Conservation (phyloP, 2,329 filamentous ascomycete species). For the Cercospora zeina region DNA sequence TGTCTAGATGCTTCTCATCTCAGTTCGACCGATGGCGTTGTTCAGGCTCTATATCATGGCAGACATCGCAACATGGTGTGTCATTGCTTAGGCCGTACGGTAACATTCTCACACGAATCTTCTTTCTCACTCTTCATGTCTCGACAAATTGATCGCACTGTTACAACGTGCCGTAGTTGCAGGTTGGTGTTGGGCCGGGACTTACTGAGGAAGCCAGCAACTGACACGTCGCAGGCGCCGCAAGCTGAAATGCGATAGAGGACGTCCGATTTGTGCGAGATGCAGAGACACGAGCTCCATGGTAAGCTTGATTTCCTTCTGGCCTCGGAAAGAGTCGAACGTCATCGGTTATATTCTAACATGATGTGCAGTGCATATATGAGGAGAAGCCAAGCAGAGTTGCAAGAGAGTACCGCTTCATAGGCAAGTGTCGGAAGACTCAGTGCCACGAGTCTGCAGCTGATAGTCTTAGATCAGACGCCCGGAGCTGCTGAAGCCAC, state of each 20-base stretch:
- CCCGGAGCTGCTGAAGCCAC: not conserved
- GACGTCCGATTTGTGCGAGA: conserved; percentile 23
- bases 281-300: conserved; percentile 23
- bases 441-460: not conserved
- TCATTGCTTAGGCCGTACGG: not conserved
- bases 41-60: not conserved
- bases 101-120: not conserved
- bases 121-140: not conserved
- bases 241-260: conserved; percentile 25
- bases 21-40: not conserved
- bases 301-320: conserved; percentile 18
- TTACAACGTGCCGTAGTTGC: conserved; percentile 27
- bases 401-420: conserved; percentile 24
- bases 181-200: conserved; percentile 16
- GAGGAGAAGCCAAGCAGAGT: conserved; percentile 20
- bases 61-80: not conserved
- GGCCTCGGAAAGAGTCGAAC: not conserved
- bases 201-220: not conserved
- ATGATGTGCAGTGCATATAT: conserved; percentile 22
- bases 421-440: conserved; percentile 17
- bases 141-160: conserved; percentile 21
- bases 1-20: conserved; percentile 6
- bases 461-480: not conserved
- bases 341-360: not conserved
- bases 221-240: conserved; percentile 20